Evolutionary conservation across 352 stramenopile species (phyloP), one percentile per base, ranked within the genome.

Genomic region (Phytopythium boreale): DNA sequence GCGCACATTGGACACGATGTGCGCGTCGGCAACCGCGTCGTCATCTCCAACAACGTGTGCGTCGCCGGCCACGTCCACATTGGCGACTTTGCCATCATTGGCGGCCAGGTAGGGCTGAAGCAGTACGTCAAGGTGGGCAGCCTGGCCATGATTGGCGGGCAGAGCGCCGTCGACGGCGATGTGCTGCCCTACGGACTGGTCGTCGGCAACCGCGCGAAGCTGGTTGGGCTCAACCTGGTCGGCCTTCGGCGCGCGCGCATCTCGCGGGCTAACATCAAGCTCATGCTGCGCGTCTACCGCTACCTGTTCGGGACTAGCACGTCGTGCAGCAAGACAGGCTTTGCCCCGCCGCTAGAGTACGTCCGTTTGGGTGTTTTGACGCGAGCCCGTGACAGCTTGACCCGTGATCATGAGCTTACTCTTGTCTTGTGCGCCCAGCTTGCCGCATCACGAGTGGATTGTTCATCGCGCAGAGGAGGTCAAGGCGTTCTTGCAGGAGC

Each of bases 11-110:
- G 76, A 3, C 87, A 95, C 63, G 87, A 95, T 61, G 77, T 74
- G 17, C 67, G 76, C 6, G 70, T 95, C 6, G 84, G 84, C 17
- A 71, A 71, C 37, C 79, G 83, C 31, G 84, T 92, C 31, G 83
- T 93, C 26, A 76, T 95, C 34, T 91, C 82, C 26, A 95, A 95
- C 67, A 90, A 92, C 59, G 85, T 90, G 10, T 91, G 82, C 59
- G 75, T 95, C 52, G 87, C 87, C 55, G 87, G 87, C 29, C 87
- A 95, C 63, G 87, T 95, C 1, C 69, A 76, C 15, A 90, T 95
- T 56, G 81, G 83, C 53, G 80, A 88, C 59, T 80, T 79, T 56
- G 84, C 87, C 12, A 88, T 93, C 61, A 78, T 95, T 41, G 84
- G 87, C 22, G 87, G 87, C 29, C 84, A 92, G 58, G 84, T 88